Evolutionary conservation across 169 alveolate genomes (phyloP).

Genomic region (Theileria equi): DNA sequence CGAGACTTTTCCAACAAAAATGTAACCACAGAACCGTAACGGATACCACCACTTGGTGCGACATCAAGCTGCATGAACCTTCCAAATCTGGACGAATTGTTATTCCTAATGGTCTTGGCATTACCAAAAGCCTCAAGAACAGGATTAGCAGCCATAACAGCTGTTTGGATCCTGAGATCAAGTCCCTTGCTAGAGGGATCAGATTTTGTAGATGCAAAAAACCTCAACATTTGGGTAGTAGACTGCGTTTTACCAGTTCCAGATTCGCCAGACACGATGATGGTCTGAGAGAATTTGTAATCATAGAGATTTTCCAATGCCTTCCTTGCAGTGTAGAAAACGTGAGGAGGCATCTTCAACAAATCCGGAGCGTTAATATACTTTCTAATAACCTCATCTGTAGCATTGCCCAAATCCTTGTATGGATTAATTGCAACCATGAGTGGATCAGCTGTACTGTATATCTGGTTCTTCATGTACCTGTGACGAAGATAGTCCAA

Average conservation of each 20-base stretch:
- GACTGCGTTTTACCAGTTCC: slow-evolving; percentile 99
- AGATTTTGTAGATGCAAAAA: slow-evolving; percentile 82
- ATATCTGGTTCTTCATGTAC: slow-evolving; percentile 82
- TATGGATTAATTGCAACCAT: slow-evolving; percentile 89
- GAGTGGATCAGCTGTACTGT: slow-evolving; percentile 89
- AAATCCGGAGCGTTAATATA: slow-evolving; percentile 80
- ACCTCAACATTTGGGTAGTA: slow-evolving; percentile 91
- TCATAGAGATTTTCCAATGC: slow-evolving; percentile 86
- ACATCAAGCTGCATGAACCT: slow-evolving; percentile 91
- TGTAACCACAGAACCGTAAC: slow-evolving; percentile 87
- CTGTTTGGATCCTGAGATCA: slow-evolving; percentile 76
- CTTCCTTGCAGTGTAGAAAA: slow-evolving; percentile 82
- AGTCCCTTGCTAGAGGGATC: slow-evolving; percentile 53
- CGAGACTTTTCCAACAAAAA: slow-evolving; percentile 96
- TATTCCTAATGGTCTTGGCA: slow-evolving; percentile 97
- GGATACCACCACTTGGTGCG: slow-evolving; percentile 85
- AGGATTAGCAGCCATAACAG: slow-evolving; percentile 93
- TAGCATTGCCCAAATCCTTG: slow-evolving; percentile 85
- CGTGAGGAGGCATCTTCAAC: slow-evolving; percentile 82
- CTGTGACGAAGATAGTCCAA: slow-evolving; percentile 80
- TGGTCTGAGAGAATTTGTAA: slow-evolving; percentile 86
- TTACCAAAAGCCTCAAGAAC: slow-evolving; percentile 98
- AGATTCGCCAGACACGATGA: slow-evolving; percentile 96
- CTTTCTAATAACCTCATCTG: slow-evolving; percentile 75
- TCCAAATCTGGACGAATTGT: slow-evolving; percentile 97